phyloP scores from a whole-genome alignment of 1,284 basidiomycete species.

The Fomitopsis pinicola region DNA sequence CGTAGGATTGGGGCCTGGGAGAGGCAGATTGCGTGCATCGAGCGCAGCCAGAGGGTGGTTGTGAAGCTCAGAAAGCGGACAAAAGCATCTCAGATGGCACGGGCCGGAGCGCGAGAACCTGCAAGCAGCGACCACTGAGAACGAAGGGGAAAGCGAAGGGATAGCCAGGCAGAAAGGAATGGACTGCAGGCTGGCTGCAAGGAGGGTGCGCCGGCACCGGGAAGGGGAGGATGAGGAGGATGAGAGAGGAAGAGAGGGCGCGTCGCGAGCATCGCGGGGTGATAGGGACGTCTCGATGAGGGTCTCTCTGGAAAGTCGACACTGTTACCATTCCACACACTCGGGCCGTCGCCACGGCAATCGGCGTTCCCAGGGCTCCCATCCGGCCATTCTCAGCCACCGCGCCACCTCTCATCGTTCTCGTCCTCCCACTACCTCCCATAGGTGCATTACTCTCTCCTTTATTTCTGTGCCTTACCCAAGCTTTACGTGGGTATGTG shows the following conservation, averaged over 20 bases:
- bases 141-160: constrained; percentile 12
- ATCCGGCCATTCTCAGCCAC: not conserved
- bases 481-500: too few species aligned
- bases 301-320: not conserved
- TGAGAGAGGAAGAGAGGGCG: constrained; percentile 7
- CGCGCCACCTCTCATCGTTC: too few species aligned
- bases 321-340: not conserved
- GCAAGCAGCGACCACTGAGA: constrained; percentile 15
- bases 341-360: constrained; percentile 1
- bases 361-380: not conserved
- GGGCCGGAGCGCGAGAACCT: not conserved
- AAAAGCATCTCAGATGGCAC: constrained; percentile 20
- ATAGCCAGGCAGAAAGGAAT: constrained; percentile 23
- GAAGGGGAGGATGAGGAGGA: constrained; percentile 2
- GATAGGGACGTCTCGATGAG: not conserved
- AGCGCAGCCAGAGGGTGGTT: constrained; percentile 12
- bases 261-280: not conserved
- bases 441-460: too few species aligned
- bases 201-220: constrained; percentile 21
- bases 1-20: constrained; percentile 68
- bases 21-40: constrained; percentile 53
- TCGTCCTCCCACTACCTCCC: too few species aligned
- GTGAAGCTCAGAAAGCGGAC: constrained; percentile 15
- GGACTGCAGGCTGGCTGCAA: constrained; percentile 36
- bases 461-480: too few species aligned